Percentiles rank a stretch among this genome's conserved stretches.
phyloP scores from a whole-genome alignment of 495 filamentous ascomycete species.

The Evernia prunastri region DNA sequence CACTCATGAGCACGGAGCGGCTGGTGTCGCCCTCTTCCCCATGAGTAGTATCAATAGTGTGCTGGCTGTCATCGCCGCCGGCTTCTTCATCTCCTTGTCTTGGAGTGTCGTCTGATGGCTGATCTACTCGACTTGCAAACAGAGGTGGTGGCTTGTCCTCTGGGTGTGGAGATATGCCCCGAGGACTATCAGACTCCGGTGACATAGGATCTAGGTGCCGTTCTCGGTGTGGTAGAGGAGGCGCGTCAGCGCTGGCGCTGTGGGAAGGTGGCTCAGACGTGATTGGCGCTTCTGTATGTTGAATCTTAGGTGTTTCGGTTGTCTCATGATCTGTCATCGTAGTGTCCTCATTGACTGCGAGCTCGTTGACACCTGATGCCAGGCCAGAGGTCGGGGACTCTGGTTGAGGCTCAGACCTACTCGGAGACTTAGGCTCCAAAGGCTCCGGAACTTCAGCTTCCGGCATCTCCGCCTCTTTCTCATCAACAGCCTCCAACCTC shows the following conservation, averaged over 20 bases:
- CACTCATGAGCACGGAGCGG: slow-evolving; percentile 27
- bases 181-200: slow-evolving; percentile 17
- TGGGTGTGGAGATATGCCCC: slow-evolving; percentile 46
- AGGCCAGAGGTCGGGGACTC: slow-evolving; percentile 47
- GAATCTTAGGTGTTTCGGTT: slow-evolving; percentile 5
- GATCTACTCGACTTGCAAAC: slow-evolving; percentile 37
- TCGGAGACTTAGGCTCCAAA: slow-evolving; percentile 14
- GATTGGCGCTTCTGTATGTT: slow-evolving; percentile 10
- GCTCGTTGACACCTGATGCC: slow-evolving; percentile 43
- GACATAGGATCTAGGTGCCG: slow-evolving; percentile 19
- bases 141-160: slow-evolving; percentile 66
- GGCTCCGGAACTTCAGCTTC: slow-evolving; percentile 20
- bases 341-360: slow-evolving; percentile 46
- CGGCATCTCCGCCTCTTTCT: slow-evolving; percentile 27
- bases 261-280: slow-evolving; percentile 10
- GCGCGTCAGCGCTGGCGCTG: slow-evolving; percentile 18
- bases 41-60: slow-evolving; percentile 25
- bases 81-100: slow-evolving; percentile 25
- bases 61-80: slow-evolving; percentile 26
- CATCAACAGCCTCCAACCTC: slow-evolving; percentile 40
- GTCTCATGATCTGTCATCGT: slow-evolving; percentile 30
- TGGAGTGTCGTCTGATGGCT: slow-evolving; percentile 22
- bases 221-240: slow-evolving; percentile 25
- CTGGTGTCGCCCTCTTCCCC: slow-evolving; percentile 30
- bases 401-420: slow-evolving; percentile 33